phyloP scores from a whole-genome alignment of 306 rosid genomes.

The Acacia crassicarpa region DNA sequence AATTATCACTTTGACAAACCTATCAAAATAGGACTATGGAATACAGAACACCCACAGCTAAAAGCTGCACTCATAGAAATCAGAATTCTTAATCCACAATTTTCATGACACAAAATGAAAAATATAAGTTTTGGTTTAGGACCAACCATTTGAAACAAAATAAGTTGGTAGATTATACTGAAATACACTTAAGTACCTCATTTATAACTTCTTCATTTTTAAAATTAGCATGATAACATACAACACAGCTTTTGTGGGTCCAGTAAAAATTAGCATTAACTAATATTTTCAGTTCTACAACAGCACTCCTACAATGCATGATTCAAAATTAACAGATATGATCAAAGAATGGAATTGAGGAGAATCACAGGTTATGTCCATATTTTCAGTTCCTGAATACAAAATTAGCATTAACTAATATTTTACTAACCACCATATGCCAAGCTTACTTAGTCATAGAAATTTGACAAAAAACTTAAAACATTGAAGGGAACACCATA shows the following conservation, averaged over 20 bases:
- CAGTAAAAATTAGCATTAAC: not conserved
- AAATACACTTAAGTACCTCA: not conserved
- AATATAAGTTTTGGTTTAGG: not conserved
- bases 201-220: constrained; percentile 3
- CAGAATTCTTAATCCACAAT: not conserved
- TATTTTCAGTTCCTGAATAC: not conserved
- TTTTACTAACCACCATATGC: not conserved
- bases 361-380: constrained; percentile 18
- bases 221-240: not conserved
- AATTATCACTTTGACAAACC: not conserved
- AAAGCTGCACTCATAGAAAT: not conserved
- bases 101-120: constrained; percentile 5
- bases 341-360: not conserved
- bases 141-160: constrained; percentile 3
- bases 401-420: not conserved
- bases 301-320: too few species aligned
- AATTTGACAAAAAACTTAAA: not conserved
- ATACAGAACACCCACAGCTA: constrained; percentile 8
- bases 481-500: not conserved
- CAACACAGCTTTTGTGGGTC: not conserved
- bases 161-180: constrained; percentile 1
- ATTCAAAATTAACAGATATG: not conserved
- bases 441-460: not conserved
- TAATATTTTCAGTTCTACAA: too few species aligned
- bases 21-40: not conserved